phyloP scores from a whole-genome alignment of 2,329 filamentous ascomycete species.

The Zarea fungicola region DNA sequence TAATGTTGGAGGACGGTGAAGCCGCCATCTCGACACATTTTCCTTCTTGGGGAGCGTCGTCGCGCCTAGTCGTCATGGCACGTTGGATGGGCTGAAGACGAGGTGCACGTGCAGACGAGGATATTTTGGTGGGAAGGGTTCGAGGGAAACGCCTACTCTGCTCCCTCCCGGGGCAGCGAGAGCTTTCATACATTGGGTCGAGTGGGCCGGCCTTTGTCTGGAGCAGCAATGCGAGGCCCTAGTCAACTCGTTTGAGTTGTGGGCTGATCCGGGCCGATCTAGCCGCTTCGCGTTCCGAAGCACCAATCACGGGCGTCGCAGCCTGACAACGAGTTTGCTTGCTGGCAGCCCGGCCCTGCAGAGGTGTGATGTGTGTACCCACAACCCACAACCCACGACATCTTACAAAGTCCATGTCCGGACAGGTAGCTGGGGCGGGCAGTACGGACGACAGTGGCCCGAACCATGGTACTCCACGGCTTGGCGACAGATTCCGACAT shows the following conservation, averaged over 20 bases:
- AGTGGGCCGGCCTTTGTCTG: too few species aligned
- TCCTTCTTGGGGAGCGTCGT: neutral
- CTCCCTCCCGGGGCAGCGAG: neutral
- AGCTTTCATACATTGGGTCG: too few species aligned
- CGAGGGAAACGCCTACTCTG: neutral
- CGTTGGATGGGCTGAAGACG: neutral
- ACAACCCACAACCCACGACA: too few species aligned
- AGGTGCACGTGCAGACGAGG: neutral
- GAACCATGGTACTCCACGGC: too few species aligned
- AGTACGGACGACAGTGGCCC: too few species aligned
- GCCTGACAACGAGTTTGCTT: neutral
- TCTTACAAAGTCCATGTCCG: neutral
- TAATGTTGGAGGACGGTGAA: neutral
- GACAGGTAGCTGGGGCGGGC: too few species aligned
- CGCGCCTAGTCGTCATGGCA: neutral
- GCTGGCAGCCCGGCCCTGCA: neutral
- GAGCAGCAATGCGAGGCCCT: neutral
- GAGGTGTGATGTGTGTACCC: neutral
- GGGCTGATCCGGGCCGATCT: neutral
- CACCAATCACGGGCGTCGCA: slow-evolving; percentile 3
- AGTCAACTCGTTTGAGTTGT: neutral
- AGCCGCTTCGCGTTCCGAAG: slow-evolving; percentile 5
- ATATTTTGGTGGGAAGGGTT: neutral
- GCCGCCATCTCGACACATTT: neutral
- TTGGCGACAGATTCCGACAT: too few species aligned